Evolutionary conservation across 2,329 filamentous ascomycete genomes (phyloP), one percentile per base, ranked within the genome.

Genomic region (Aquanectria penicillioides): DNA sequence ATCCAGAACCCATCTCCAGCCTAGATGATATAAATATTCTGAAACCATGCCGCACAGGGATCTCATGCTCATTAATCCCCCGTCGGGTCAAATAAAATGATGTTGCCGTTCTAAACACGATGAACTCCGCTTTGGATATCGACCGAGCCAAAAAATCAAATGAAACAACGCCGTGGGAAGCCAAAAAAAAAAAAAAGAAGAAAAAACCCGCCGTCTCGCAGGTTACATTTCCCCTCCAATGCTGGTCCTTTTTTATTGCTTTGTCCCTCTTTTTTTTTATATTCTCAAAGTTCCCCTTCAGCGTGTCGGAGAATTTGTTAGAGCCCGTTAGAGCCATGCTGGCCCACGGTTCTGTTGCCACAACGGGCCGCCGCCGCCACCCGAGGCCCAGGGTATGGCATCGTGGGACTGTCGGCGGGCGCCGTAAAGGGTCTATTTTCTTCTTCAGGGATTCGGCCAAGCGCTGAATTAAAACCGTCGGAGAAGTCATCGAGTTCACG

Each of bases 331-430:
- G 80, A 84, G 48, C 67, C 82, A 75, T 61, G 75, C 77, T 60
- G 79, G 79, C 52, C 77, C 76, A 55, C 82, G 74, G 48, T 83
- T 83, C 72, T 85, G 83, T 71, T 85, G 82, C 83, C 83, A 85
- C 31, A 85, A 71, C 5, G 81, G 81, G 36, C 80, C 71, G 20
- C 76, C 71, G 2, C 73, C 74, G 6, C 63, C 62, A 23, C 70
- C 60, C 63, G 67, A 22, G 67, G 67, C 13, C 65, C 62, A 17
- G 66, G 62, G 62, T 65, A 65, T 43, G 65, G 26, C 28, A 62
- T 61, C 31, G 66, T 64, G 10, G 64, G 48, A 12, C 33, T 48
- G 10, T 55, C 50, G 41, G 62, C 33, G 38, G 62, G 31, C 37
- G 71, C 59, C 22, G 60, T 61, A 18, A 52, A 56, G 9, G 62